A percentile compares a stretch with the other conserved stretches of the same genome.
Evolutionary conservation across 1,284 basidiomycete species (phyloP).

Genomic region (Peniophora sp.): DNA sequence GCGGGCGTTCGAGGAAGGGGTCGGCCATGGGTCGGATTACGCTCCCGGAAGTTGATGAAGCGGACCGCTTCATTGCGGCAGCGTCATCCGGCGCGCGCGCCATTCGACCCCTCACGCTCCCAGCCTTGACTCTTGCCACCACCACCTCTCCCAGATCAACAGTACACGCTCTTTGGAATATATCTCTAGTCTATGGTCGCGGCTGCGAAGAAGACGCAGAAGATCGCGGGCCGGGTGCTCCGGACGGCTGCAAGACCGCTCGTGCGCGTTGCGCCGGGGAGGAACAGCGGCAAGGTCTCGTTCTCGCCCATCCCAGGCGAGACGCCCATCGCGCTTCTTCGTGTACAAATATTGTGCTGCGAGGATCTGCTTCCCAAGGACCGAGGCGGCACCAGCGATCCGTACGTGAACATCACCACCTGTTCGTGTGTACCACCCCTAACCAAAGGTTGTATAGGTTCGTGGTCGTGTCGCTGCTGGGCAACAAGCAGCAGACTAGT

Average conservation of each 20-base stretch:
- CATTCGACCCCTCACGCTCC: too few relatives aligned
- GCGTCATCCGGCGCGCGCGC: too few relatives aligned
- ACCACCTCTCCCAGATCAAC: neutral
- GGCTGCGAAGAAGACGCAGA: constrained; percentile 22
- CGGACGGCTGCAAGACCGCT: constrained; percentile 39
- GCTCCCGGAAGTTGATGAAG: too few relatives aligned
- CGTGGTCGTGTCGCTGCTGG: constrained; percentile 62
- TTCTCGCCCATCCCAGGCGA: constrained; percentile 53
- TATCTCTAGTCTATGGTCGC: constrained; percentile 12
- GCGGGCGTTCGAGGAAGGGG: too few relatives aligned
- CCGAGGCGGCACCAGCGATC: constrained; percentile 61
- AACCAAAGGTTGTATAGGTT: constrained; percentile 44
- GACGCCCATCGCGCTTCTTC: constrained; percentile 53
- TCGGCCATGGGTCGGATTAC: too few relatives aligned
- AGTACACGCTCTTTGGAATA: neutral
- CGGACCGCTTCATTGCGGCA: too few relatives aligned
- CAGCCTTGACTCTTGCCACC: neutral
- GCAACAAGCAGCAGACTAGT: constrained; percentile 66
- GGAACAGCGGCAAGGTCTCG: constrained; percentile 28
- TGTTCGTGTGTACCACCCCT: neutral
- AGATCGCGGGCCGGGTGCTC: constrained; percentile 33
- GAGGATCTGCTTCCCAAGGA: constrained; percentile 54
- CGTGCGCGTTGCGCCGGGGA: constrained; percentile 32
- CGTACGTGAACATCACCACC: constrained; percentile 43
- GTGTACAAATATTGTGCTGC: constrained; percentile 61